Base-by-base conservation (phyloP, 768 basidiomycete genomes). In the Collybia sp. region DNA sequence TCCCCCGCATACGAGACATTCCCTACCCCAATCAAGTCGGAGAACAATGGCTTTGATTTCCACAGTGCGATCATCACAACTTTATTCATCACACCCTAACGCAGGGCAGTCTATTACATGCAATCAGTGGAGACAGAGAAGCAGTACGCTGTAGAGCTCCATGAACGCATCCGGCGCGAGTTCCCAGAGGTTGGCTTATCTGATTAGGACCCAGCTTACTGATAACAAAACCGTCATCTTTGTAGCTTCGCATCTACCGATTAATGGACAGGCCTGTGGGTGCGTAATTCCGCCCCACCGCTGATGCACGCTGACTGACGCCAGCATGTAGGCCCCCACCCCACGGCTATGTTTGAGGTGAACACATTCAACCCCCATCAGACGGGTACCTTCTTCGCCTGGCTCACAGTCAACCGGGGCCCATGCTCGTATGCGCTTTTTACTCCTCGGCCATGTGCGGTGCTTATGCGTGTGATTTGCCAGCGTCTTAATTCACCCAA, bases 401-500 rank as follows among this genome's bases (percentile, higher is more conserved):
- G 78, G 77, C 72, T 86, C 13, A 76, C 71, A 13, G 80, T 85
- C 30, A 69, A 85, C 58, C 76, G 83, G 6, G 85, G 85, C 10
- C 80, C 83, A 6, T 80, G 77, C 70, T 85, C 83, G 84, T 86
- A 58, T 37, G 84, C 71, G 12, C 16, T 20, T 32, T 43, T 13
- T 32, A 20, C 3, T 33, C 10, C 17, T 33, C 32, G 19, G 30
- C 17, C 33, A n/a, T 5, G 32, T 12, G 19, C 30, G 18, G 47
- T 30, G 42, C 45, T 37, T 35, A 18, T 49, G 36, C 18, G 42
- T 36, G 35, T 13, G 5, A 12, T 43, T 18, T 46, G 30, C n/a
- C 53, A 86, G 85, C 12, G 82, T 88, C 18, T 67, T 86, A 6
- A 64, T 88, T 50, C 85, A 88, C 62, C 85, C 85, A 0, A 85